Percentiles rank a stretch among this genome's conserved stretches.
phyloP scores from a whole-genome alignment of 768 basidiomycete genomes.

The button mushroom (Agaricus bisporus) region DNA sequence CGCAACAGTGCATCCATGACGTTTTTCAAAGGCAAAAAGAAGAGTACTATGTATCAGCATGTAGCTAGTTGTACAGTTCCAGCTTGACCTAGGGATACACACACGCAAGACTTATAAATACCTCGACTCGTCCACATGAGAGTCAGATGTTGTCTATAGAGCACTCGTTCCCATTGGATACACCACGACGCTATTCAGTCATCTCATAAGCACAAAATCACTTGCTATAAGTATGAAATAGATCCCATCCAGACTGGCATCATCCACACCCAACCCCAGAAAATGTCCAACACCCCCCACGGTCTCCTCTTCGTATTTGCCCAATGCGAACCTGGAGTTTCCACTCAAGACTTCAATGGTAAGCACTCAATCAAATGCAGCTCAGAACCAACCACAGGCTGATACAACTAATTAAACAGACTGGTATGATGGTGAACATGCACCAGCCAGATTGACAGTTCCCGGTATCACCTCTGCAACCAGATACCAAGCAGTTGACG shows the following conservation, averaged over 20 bases:
- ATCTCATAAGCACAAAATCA: no score
- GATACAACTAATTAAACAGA: slow-evolving; percentile 14
- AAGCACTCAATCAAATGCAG: background rate
- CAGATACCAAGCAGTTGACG: slow-evolving; percentile 23
- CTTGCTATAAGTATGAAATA: background rate
- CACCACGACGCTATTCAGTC: background rate
- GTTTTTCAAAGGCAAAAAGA: background rate
- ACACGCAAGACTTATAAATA: no score
- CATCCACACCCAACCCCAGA: background rate
- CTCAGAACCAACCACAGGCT: background rate
- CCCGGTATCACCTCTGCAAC: slow-evolving; percentile 21
- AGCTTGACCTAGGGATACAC: background rate
- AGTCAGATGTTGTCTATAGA: no score
- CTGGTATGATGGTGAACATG: slow-evolving; percentile 29
- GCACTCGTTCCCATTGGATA: background rate
- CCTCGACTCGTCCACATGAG: no score
- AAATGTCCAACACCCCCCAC: slow-evolving; percentile 4
- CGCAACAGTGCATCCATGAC: no score
- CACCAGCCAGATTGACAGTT: slow-evolving; percentile 22
- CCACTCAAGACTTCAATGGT: slow-evolving; percentile 25
- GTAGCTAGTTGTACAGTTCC: background rate
- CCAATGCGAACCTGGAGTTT: slow-evolving; percentile 20
- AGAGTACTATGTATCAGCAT: background rate
- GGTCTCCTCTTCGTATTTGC: slow-evolving; percentile 22
- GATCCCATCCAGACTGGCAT: no score